Evolutionary conservation across 1,284 basidiomycete species (phyloP).

Genomic region (Ustilago trichophora): DNA sequence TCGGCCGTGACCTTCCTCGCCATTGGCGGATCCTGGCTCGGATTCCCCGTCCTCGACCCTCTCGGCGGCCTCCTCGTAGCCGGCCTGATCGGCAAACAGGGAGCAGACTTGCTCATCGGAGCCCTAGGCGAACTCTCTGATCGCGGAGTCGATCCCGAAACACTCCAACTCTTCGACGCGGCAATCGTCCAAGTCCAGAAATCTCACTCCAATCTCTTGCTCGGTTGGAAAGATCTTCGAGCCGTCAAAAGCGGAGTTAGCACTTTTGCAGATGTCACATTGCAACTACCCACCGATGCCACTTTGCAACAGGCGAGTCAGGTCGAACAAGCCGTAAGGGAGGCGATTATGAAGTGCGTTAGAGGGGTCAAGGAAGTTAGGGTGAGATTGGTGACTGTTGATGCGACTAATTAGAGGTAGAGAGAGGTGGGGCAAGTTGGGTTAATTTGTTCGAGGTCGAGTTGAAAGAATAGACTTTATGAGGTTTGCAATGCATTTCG

Average conservation of each 20-base stretch:
- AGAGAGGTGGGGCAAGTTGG: too few species aligned
- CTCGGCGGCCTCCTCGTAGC: conserved; percentile 92
- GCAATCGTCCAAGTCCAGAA: conserved; percentile 67
- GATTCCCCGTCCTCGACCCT: conserved; percentile 86
- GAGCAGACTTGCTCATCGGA: conserved; percentile 76
- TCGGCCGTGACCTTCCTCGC: conserved; percentile 60
- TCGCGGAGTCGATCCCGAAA: conserved; percentile 76
- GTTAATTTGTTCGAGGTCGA: too few species aligned
- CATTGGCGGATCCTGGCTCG: conserved; percentile 78
- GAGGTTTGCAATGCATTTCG: too few species aligned
- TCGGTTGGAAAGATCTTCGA: conserved; percentile 51
- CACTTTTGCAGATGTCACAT: conserved; percentile 58
- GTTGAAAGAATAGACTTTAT: too few species aligned
- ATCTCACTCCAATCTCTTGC: conserved; percentile 10
- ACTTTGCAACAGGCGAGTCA: conserved; percentile 39
- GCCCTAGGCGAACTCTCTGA: conserved; percentile 87
- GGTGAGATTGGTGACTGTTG: conserved; percentile 39
- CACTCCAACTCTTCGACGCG: conserved; percentile 71
- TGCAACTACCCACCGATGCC: conserved; percentile 41
- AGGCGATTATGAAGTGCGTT: conserved; percentile 21
- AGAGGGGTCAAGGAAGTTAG: conserved; percentile 58
- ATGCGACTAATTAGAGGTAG: conserved; percentile 7
- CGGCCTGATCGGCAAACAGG: conserved; percentile 85
- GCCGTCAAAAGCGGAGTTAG: conserved; percentile 59
- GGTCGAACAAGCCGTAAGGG: conserved; percentile 41